Conservation (phyloP, 1,284 basidiomycete genomes). For the Cryptococcus sp. region DNA sequence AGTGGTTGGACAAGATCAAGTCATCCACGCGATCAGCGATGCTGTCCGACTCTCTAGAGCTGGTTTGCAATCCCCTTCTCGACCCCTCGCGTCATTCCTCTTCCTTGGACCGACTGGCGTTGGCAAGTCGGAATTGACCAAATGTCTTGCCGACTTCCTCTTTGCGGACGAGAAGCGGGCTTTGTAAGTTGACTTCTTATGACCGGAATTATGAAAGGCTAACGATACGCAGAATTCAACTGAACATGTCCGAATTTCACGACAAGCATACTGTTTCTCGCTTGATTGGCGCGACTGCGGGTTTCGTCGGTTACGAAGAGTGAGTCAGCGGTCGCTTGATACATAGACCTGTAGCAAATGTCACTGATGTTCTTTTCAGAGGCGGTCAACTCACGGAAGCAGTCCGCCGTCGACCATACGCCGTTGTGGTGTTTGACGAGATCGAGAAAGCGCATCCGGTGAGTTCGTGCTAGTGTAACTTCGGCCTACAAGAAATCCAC, state of each 20-base stretch:
- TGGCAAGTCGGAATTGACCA: conserved; percentile 81
- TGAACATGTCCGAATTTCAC: conserved; percentile 92
- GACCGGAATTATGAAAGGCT: background rate
- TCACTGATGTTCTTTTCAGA: conserved; percentile 23
- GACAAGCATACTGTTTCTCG: conserved; percentile 88
- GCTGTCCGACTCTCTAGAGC: conserved; percentile 88
- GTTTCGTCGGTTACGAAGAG: conserved; percentile 92
- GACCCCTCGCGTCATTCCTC: conserved; percentile 88
- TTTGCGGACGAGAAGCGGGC: conserved; percentile 85
- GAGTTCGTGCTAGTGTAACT: background rate
- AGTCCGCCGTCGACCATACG: conserved; percentile 68
- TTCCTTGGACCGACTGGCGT: conserved; percentile 79
- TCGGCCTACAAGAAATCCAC: background rate
- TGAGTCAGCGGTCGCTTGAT: conserved; percentile 59
- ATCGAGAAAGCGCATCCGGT: conserved; percentile 82
- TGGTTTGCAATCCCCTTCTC: conserved; percentile 78
- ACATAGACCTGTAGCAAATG: conserved; percentile 35
- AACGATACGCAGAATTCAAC: conserved; percentile 64
- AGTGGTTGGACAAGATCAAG: conserved; percentile 87
- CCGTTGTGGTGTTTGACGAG: conserved; percentile 63
- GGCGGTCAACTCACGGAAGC: conserved; percentile 79
- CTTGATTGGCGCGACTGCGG: conserved; percentile 85
- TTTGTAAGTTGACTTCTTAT: conserved; percentile 58
- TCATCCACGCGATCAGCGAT: conserved; percentile 75
- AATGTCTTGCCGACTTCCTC: conserved; percentile 79